A percentile compares a stretch with the other conserved stretches of the same genome.
These are phyloP conservation scores for Fusarium sp. DNA, from an alignment of 2,329 filamentous ascomycete genomes.

Conservation along the genomic window DNA sequence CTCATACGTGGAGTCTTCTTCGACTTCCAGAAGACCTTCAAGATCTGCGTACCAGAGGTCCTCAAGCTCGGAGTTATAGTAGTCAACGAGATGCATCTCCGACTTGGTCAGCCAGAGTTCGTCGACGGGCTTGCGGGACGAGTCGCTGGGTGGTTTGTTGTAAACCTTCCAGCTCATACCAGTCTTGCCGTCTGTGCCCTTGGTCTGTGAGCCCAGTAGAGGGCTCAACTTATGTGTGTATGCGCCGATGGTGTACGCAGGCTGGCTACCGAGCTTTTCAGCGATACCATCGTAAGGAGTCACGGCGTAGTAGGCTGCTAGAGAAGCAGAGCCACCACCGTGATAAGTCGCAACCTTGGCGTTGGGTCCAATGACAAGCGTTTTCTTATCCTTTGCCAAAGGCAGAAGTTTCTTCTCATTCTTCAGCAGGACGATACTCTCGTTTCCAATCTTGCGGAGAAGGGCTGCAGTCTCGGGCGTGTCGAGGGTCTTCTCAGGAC, in stretches of 20 bases:
- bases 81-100: slow-evolving; percentile 64
- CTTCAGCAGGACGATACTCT: slow-evolving; percentile 80
- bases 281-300: slow-evolving; percentile 79
- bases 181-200: slow-evolving; percentile 62
- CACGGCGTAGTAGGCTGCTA: slow-evolving; percentile 73
- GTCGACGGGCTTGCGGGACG: slow-evolving; percentile 64
- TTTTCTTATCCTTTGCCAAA: slow-evolving; percentile 71
- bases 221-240: slow-evolving; percentile 75
- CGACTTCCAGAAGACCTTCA: slow-evolving; percentile 70
- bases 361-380: slow-evolving; percentile 69
- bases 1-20: slow-evolving; percentile 72
- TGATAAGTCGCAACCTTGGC: slow-evolving; percentile 69
- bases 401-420: slow-evolving; percentile 76
- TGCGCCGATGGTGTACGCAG: slow-evolving; percentile 69
- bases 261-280: slow-evolving; percentile 59
- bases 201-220: slow-evolving; percentile 65
- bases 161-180: slow-evolving; percentile 74
- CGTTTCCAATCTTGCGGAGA: slow-evolving; percentile 73
- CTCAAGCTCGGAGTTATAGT: slow-evolving; percentile 65
- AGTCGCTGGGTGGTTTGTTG: slow-evolving; percentile 65
- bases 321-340: slow-evolving; percentile 74
- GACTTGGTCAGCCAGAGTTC: slow-evolving; percentile 62
- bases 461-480: slow-evolving; percentile 73
- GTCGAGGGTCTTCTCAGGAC: slow-evolving; percentile 66
- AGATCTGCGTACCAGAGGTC: slow-evolving; percentile 71